A percentile compares a stretch with the other conserved stretches of the same genome.
phyloP scores from a whole-genome alignment of 805 yeast genomes.

The Jamesozyma spencerorum region DNA sequence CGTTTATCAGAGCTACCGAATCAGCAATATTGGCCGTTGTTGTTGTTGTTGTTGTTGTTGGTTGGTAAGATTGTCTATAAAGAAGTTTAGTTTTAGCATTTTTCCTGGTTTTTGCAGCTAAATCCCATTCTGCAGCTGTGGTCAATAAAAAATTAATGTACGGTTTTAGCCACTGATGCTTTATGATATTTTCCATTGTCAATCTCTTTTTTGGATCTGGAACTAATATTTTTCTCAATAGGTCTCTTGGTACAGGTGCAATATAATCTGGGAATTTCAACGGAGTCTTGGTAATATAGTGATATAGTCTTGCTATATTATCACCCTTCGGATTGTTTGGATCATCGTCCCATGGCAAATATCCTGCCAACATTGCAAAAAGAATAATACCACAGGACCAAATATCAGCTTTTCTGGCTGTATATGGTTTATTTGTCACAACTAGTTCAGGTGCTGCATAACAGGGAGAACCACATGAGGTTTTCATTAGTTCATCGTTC shows the following conservation, averaged over 20 bases:
- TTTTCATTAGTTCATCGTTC: constrained; percentile 73
- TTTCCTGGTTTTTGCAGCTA: constrained; percentile 26
- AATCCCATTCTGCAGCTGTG: constrained; percentile 87
- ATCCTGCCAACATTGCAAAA: constrained; percentile 95
- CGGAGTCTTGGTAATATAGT: constrained; percentile 84
- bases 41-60: background rate
- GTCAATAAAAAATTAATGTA: constrained; percentile 75
- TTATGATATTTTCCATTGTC: constrained; percentile 55
- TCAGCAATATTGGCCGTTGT: background rate
- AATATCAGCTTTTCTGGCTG: constrained; percentile 87
- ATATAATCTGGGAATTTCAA: constrained; percentile 93
- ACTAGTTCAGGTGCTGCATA: constrained; percentile 98
- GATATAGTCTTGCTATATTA: constrained; percentile 82
- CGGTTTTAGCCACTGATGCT: constrained; percentile 84
- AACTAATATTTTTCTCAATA: constrained; percentile 73
- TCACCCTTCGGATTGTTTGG: constrained; percentile 94
- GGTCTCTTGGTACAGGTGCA: constrained; percentile 82
- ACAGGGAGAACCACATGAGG: constrained; percentile 96
- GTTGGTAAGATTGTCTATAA: constrained; percentile 1
- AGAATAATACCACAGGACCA: constrained; percentile 96
- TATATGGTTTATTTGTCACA: constrained; percentile 75
- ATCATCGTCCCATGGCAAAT: constrained; percentile 95
- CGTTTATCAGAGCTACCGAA: constrained; percentile 1
- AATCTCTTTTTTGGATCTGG: constrained; percentile 77
- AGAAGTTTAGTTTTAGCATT: constrained; percentile 26